These are phyloP conservation scores for Verticillium tricorpus DNA, from an alignment of 2,329 filamentous ascomycete genomes.

Conservation along the genomic window DNA sequence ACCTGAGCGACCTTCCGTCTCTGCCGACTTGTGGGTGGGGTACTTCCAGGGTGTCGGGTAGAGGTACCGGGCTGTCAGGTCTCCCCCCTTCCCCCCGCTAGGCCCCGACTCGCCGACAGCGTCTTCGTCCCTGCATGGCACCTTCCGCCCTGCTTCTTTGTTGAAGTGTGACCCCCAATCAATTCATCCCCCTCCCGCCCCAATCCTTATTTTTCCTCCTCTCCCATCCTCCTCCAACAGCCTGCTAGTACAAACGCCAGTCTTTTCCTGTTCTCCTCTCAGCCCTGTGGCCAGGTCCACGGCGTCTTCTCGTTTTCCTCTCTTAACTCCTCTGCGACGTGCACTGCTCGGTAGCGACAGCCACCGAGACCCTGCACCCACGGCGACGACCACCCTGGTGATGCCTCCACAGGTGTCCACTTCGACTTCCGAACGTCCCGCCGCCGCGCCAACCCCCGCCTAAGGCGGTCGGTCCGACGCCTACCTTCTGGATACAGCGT, in stretches of 20 bases:
- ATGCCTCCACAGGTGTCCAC: background rate
- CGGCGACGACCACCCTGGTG: background rate
- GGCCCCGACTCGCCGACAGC: background rate
- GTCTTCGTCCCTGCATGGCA: background rate
- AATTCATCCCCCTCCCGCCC: background rate
- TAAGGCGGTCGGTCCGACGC: background rate
- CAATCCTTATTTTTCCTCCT: background rate
- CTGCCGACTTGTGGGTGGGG: background rate
- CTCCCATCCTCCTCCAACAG: background rate
- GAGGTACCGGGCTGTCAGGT: background rate
- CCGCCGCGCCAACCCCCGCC: background rate
- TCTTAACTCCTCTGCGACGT: background rate
- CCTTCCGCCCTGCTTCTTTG: background rate
- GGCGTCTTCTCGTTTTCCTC: background rate
- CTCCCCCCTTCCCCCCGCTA: background rate
- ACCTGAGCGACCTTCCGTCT: background rate
- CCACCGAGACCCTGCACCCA: background rate
- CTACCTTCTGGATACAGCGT: background rate
- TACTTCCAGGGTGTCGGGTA: background rate
- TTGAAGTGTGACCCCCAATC: background rate
- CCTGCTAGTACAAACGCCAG: background rate
- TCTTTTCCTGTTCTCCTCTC: background rate
- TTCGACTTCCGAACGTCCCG: background rate
- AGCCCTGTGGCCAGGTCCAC: background rate
- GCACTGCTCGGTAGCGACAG: background rate